phyloP scores from a whole-genome alignment of 78 protist species.

The Speleostelium caveatum region DNA sequence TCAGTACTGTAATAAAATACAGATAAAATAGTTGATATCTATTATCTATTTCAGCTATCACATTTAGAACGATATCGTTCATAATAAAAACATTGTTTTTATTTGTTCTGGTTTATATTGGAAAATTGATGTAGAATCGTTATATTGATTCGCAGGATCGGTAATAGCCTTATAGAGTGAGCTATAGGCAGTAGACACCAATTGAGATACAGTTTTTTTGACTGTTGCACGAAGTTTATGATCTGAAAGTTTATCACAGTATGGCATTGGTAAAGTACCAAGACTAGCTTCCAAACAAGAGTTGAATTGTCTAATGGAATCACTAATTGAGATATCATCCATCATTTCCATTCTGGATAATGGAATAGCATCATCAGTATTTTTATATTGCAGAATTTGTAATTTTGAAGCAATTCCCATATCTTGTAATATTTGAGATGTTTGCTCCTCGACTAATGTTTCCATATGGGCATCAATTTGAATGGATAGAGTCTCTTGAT shows the following conservation, averaged over 20 bases:
- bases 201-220: constrained; percentile 30
- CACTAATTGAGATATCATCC: constrained; percentile 48
- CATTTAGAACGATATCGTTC: too few species aligned
- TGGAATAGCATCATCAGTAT: constrained; percentile 29
- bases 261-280: constrained; percentile 31
- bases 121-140: constrained; percentile 47
- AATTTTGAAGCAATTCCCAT: constrained; percentile 51
- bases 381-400: constrained; percentile 47
- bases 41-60: too few species aligned
- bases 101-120: constrained; percentile 79
- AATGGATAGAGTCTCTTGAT: constrained; percentile 14
- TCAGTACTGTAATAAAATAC: too few species aligned
- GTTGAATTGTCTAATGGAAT: constrained; percentile 50
- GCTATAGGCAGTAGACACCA: constrained; percentile 34
- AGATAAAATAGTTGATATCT: too few species aligned
- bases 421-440: constrained; percentile 9
- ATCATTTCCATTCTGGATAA: constrained; percentile 40
- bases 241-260: constrained; percentile 6
- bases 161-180: constrained; percentile 43
- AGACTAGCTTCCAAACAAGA: constrained; percentile 19
- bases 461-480: constrained; percentile 81
- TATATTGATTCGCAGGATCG: constrained; percentile 74
- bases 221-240: background rate
- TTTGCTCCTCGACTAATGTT: constrained; percentile 76
- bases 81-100: constrained; percentile 69